phyloP scores from a whole-genome alignment of 1,139 yeast species.

The Meyerozyma athensensis region DNA sequence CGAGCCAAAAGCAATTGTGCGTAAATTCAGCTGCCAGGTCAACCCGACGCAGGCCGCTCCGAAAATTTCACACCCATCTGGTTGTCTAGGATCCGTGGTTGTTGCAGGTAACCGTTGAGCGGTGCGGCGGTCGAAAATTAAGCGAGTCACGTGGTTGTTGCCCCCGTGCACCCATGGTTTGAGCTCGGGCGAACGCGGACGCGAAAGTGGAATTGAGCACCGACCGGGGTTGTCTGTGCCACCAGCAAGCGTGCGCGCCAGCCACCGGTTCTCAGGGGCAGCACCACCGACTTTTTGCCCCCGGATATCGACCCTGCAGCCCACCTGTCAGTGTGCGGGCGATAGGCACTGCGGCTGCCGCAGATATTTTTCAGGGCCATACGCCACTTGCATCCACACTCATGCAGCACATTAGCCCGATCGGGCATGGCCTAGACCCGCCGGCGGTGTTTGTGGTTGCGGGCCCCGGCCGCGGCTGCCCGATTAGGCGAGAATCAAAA shows the following conservation, averaged over 20 bases:
- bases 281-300: not conserved
- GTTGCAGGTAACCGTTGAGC: no score
- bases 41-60: not conserved
- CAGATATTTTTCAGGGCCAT: not conserved
- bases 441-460: constrained; percentile 1
- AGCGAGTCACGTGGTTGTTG: no score
- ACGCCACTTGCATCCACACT: not conserved
- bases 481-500: constrained; percentile 4
- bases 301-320: no score
- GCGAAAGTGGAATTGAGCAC: not conserved
- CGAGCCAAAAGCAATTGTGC: not conserved
- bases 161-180: no score
- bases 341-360: no score
- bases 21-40: not conserved
- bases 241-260: not conserved
- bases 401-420: not conserved
- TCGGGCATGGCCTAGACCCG: constrained; percentile 1
- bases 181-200: constrained; percentile 3
- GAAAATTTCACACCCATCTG: not conserved
- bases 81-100: no score
- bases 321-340: no score
- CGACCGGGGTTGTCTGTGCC: not conserved
- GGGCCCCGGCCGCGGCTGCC: not conserved
- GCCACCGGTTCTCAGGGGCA: not conserved
- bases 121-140: no score